A percentile compares a stretch with the other conserved stretches of the same genome.
These are phyloP conservation scores for Phyllosticta ampelicida DNA, from an alignment of 2,329 filamentous ascomycete species.

Conservation along the genomic window DNA sequence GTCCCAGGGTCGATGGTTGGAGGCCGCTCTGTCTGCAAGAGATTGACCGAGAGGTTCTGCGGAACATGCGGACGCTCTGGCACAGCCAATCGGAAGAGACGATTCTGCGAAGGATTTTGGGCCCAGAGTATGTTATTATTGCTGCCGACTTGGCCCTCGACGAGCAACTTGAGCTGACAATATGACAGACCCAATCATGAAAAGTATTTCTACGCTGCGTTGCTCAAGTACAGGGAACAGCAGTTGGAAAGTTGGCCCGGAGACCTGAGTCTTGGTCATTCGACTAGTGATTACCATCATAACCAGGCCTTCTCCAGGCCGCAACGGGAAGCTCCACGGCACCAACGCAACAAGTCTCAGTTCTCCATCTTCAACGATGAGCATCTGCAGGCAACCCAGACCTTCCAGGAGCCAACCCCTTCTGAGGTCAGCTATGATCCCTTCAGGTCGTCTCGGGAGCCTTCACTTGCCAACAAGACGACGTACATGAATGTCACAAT, in stretches of 20 bases:
- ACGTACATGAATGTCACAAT: slow-evolving; percentile 51
- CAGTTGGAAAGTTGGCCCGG: slow-evolving; percentile 77
- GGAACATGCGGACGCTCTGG: slow-evolving; percentile 84
- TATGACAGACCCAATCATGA: slow-evolving; percentile 67
- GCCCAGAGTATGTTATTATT: slow-evolving; percentile 34
- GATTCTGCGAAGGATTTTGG: slow-evolving; percentile 55
- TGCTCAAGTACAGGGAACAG: slow-evolving; percentile 71
- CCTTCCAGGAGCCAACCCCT: slow-evolving; percentile 40
- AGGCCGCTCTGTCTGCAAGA: slow-evolving; percentile 51
- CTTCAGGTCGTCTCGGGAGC: slow-evolving; percentile 57
- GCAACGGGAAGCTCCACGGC: slow-evolving; percentile 10
- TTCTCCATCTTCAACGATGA: slow-evolving; percentile 48
- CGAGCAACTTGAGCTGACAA: slow-evolving; percentile 4
- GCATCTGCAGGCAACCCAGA: slow-evolving; percentile 38
- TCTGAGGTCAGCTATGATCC: slow-evolving; percentile 68
- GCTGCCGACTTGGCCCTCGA: background rate
- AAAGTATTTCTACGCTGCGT: slow-evolving; percentile 82
- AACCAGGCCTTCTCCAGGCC: slow-evolving; percentile 20
- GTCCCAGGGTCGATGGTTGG: slow-evolving; percentile 50
- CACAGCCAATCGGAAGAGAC: slow-evolving; percentile 69
- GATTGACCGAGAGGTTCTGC: slow-evolving; percentile 70
- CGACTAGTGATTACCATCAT: slow-evolving; percentile 75
- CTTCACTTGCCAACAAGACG: slow-evolving; percentile 13
- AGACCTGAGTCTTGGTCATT: slow-evolving; percentile 62
- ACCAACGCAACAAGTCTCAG: slow-evolving; percentile 41